Base-by-base conservation (phyloP, 2,329 filamentous ascomycete species). In the Penicillium sp. region DNA sequence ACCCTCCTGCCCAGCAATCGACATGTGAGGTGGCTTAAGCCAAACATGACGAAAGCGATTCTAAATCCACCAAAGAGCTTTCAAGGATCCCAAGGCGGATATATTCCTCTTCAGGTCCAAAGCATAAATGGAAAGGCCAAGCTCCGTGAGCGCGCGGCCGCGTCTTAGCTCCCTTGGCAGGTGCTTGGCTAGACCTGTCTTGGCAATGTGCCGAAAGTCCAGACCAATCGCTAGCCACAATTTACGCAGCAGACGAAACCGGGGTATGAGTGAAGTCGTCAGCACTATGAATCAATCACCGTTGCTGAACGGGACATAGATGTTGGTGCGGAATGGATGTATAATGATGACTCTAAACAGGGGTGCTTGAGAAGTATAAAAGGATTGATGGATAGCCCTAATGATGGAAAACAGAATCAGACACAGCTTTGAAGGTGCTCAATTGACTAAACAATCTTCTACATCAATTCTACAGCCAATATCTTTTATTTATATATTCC, bases 151-250 rank as follows among this genome's bases (percentile, higher is more conserved):
- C 54, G 29, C 23, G 39, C 46, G 50, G 39, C 50, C 37, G 13
- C 19, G 21, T 29, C n/a, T 49, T 45, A 21, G 55, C 21, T 19
- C 43, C 14, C 29, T 53, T 42, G 27, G 55, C 50, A 35, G 35
- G 11, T 46, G 35, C 44, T 53, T 49, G 50, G 54, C 50, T 51
- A 35, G 54, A n/a, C 25, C 19, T 26, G n/a, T 35, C 44, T 39
- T 43, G 27, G 21, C 45, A 39, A 16, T 1, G 8, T 31, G 29
- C 13, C 29, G 11, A 35, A 33, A 43, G 25, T 10, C 26, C 10
- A 27, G 25, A 33, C 45, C 49, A 53, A 44, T 49, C 21, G n/a
- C 26, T 2, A 19, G 10, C 19, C 13, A 16, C 9, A 48, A 26
- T 39, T 54, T 48, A 54, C 51, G 51, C 43, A 54, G 27, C 44